Base-by-base conservation (phyloP, 164 flowering plant species). In the Houttuynia cordata region DNA sequence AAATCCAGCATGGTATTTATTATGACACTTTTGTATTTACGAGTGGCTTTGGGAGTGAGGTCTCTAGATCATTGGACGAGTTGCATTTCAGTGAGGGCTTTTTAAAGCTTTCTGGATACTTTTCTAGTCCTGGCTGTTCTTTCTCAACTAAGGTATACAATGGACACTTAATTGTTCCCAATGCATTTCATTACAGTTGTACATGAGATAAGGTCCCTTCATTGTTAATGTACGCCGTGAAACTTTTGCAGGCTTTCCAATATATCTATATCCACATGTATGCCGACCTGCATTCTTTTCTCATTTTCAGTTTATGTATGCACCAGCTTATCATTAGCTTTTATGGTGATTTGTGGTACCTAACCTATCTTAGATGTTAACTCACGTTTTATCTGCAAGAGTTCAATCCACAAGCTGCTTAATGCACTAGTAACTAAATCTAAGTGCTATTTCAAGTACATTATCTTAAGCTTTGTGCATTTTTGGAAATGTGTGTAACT, bases 201-300 rank as follows among this genome's bases (percentile, higher is more conserved):
- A 12, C 0, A 45, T 45, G 49, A 12, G 17, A 45, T 45, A 45
- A 7, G 49, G 12, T 45, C 13, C 49, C 17, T 3, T 45, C n/a
- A n/a, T 34, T 57, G 17, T 59, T 49, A 19, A n/a, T 49, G 24
- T 61, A 53, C 50, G 6, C 4, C 61, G 52, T 45, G 58, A 66
- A 24, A 39, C 50, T 57, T 63, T 77, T 76, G 79, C 96, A 94
- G 99, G 97, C 70, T 52, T 67, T 90, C 55, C 99, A 94, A 70
- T 85, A 81, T 83, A 62, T 84, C 70, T 94, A 97, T 94, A 94
- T 94, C 99, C 99, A 57, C 64, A 61, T 50, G 51, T 64, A 20
- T 55, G 17, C 20, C 8, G 51, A 4, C 25, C 4, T 23, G 47
- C 6, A 8, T 60, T 39, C 1, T 45, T 22, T 10, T 13, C 19